Conservation (phyloP, 352 stramenopile genomes). For the Phytopythium sindhum region DNA sequence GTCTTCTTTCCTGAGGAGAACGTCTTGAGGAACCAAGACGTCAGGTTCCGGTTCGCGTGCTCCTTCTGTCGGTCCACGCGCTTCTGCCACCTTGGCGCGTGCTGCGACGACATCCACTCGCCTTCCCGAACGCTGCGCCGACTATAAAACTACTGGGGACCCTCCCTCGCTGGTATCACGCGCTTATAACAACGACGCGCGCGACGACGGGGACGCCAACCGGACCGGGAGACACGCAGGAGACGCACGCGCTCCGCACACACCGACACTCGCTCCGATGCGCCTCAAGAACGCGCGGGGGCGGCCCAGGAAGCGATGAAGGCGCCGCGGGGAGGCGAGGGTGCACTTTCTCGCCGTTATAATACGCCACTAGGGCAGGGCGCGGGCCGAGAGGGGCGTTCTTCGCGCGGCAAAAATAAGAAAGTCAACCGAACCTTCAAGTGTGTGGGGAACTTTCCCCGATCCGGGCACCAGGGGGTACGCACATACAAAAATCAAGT, state of each 20-base stretch:
- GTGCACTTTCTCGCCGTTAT: not conserved
- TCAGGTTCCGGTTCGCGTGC: slow-evolving; percentile 52
- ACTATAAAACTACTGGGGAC: too few relatives aligned
- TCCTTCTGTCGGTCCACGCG: slow-evolving; percentile 54
- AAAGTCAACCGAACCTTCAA: slow-evolving; percentile 3
- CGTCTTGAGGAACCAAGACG: slow-evolving; percentile 67
- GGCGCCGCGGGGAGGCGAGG: not conserved
- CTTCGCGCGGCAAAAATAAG: not conserved
- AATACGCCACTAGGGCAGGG: not conserved
- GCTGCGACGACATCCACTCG: slow-evolving; percentile 7
- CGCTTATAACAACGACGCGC: slow-evolving; percentile 3
- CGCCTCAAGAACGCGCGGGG: not conserved
- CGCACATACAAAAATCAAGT: not conserved
- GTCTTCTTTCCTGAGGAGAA: slow-evolving; percentile 57
- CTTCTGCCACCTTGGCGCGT: slow-evolving; percentile 34
- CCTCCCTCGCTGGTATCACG: not conserved
- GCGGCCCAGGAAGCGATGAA: not conserved
- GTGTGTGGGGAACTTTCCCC: slow-evolving; percentile 1
- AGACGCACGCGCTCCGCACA: not conserved
- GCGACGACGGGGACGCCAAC: not conserved
- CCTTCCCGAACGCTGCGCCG: not conserved
- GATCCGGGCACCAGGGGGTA: not conserved
- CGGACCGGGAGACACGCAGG: too few relatives aligned
- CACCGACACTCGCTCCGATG: not conserved
- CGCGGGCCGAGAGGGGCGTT: not conserved